Base-by-base conservation (phyloP, 768 basidiomycete species). In the Suillus ampliporus region DNA sequence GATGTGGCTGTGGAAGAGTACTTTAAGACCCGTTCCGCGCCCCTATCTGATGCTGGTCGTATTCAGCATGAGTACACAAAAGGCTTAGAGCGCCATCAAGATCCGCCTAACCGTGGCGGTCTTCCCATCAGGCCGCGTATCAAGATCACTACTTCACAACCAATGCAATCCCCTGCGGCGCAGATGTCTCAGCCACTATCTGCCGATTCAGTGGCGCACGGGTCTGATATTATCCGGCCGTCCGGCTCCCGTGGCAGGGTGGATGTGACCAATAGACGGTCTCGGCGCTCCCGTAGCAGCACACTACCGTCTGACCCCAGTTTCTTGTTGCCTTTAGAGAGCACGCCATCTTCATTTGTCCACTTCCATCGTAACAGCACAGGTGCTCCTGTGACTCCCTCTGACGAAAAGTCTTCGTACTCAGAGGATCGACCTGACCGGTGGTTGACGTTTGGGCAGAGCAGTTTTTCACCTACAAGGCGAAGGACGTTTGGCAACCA, bases 221-320 rank as follows among this genome's bases (percentile, higher is more conserved):
- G 73, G 3, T 75, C 76, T 6, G 76, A 76, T 61, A 74, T 76
- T 62, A 63, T 77, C 13, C 67, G 68, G 51, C 17, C 38, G 21
- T 11, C n/a, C 5, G 31, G 41, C 21, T 34, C 57, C 35, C 43
- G 46, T n/a, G 48, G 23, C 41, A 26, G n/a, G 35, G 37, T 59
- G 26, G 62, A 63, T 38, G 31, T 37, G 35, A 15, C 59, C 17
- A 50, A 53, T 35, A 40, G 34, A 31, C 46, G 8, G 28, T 48
- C 54, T 35, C 54, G 28, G 23, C 43, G 26, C 40, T 40, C 59
- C 58, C 13, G 26, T 48, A 13, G 23, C 31, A 13, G 59, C 17
- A 50, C 47, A 37, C 26, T 41, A 28, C 53, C 59, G n/a, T 61
- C 62, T 50, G 8, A 61, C 63, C 21, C 38, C 35, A 23, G 44